Evolutionary conservation across 345 rosid species (phyloP).

Genomic region (Nasturtium officinale): DNA sequence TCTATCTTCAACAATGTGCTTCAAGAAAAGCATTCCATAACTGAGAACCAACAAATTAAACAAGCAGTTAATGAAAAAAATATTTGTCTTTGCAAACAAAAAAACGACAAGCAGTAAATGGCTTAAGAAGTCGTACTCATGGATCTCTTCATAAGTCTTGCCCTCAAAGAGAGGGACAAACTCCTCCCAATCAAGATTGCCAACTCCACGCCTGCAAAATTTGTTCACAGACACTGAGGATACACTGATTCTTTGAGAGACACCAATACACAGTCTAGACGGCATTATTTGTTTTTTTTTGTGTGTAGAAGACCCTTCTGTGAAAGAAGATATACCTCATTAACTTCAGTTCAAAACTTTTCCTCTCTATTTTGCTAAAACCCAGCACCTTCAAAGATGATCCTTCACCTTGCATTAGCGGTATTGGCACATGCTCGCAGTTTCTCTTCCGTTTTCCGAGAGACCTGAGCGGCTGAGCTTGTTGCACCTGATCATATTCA

Average conservation of each 20-base stretch:
- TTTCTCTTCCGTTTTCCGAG: slow-evolving; percentile 89
- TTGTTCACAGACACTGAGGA: slow-evolving; percentile 1
- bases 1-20: slow-evolving; percentile 58
- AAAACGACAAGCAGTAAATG: slow-evolving; percentile 1
- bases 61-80: neutral
- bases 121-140: slow-evolving; percentile 50
- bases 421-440: slow-evolving; percentile 75
- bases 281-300: too few species aligned
- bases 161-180: slow-evolving; percentile 58
- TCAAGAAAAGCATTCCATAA: slow-evolving; percentile 65
- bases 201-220: slow-evolving; percentile 72
- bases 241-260: neutral
- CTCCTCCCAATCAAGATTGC: slow-evolving; percentile 77
- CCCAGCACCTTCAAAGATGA: slow-evolving; percentile 69
- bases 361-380: slow-evolving; percentile 68
- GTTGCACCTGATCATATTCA: slow-evolving; percentile 71
- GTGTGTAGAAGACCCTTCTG: too few species aligned
- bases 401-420: slow-evolving; percentile 89
- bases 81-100: neutral
- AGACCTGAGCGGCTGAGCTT: slow-evolving; percentile 64
- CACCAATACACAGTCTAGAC: neutral
- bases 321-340: slow-evolving; percentile 65
- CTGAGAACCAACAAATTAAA: slow-evolving; percentile 43
- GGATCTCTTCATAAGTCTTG: slow-evolving; percentile 73
- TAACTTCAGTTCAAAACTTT: slow-evolving; percentile 55